phyloP scores from a whole-genome alignment of 208 protist genomes.

The Wallacemonas sp. region DNA sequence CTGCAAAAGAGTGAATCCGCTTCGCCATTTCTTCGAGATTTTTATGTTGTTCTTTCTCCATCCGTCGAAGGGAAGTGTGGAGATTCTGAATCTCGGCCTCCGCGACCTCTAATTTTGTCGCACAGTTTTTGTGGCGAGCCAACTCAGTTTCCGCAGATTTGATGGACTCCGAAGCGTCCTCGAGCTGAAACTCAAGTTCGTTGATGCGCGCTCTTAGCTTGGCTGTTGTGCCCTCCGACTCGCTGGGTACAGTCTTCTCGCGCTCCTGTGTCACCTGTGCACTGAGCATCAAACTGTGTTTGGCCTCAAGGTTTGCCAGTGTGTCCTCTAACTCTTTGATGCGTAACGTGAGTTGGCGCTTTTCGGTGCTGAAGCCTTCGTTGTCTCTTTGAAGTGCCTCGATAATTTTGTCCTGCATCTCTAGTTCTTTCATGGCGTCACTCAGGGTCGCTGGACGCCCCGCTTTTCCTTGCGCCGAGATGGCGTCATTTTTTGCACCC shows the following conservation, averaged over 20 bases:
- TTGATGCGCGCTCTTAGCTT: slow-evolving; percentile 22
- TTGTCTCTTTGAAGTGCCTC: slow-evolving; percentile 73
- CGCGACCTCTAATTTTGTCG: slow-evolving; percentile 23
- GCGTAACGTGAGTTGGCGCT: slow-evolving; percentile 33
- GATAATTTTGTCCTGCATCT: slow-evolving; percentile 74
- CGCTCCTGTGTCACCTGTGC: slow-evolving; percentile 19
- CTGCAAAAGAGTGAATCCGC: slow-evolving; percentile 25
- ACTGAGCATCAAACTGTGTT: slow-evolving; percentile 63
- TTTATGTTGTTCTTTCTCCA: slow-evolving; percentile 32
- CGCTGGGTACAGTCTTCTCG: not conserved
- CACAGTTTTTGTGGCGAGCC: slow-evolving; percentile 19
- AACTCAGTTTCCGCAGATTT: slow-evolving; percentile 19
- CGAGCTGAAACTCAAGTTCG: slow-evolving; percentile 34
- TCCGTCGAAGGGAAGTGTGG: slow-evolving; percentile 21
- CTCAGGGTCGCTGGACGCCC: not conserved
- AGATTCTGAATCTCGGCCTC: slow-evolving; percentile 30
- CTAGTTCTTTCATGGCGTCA: slow-evolving; percentile 29
- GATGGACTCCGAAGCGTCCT: slow-evolving; percentile 21
- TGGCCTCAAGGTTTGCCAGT: slow-evolving; percentile 63
- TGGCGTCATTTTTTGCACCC: no score
- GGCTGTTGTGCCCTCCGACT: slow-evolving; percentile 16
- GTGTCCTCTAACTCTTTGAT: slow-evolving; percentile 46
- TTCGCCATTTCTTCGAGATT: slow-evolving; percentile 33
- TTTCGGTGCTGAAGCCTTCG: slow-evolving; percentile 45
- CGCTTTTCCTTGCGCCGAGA: not conserved